Evolutionary conservation across 1,139 yeast genomes (phyloP).

Genomic region (Debaryomycetaceae sp.): DNA sequence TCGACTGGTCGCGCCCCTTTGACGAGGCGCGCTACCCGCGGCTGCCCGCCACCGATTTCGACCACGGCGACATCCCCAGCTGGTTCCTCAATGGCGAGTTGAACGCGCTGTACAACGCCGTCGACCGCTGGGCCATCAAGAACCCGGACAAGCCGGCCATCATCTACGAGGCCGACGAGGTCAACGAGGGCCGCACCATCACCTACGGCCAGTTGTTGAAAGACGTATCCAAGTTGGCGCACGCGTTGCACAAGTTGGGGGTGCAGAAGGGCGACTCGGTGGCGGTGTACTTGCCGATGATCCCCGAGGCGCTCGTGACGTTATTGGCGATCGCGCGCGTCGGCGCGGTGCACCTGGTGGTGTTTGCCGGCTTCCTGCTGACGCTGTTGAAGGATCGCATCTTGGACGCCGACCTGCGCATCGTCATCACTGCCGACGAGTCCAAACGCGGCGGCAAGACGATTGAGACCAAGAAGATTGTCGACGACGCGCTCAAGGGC

Average conservation of each 20-base stretch:
- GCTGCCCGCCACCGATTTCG: conserved; percentile 46
- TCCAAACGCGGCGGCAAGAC: conserved; percentile 80
- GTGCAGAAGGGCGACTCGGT: conserved; percentile 81
- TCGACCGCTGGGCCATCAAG: conserved; percentile 73
- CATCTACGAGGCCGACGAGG: conserved; percentile 77
- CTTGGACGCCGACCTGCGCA: conserved; percentile 67
- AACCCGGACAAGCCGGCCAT: conserved; percentile 74
- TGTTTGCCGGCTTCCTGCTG: conserved; percentile 79
- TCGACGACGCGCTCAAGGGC: conserved; percentile 71
- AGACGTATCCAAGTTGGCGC: conserved; percentile 67
- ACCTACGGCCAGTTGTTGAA: conserved; percentile 70
- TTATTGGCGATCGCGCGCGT: conserved; percentile 70
- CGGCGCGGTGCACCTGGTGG: conserved; percentile 81
- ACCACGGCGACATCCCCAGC: conserved; percentile 63
- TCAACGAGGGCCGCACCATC: conserved; percentile 55
- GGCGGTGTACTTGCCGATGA: conserved; percentile 84
- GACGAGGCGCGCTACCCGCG: conserved; percentile 54
- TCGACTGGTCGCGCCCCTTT: conserved; percentile 65
- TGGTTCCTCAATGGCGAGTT: conserved; percentile 78
- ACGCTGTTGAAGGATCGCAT: conserved; percentile 75
- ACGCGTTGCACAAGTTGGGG: conserved; percentile 60
- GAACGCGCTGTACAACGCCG: conserved; percentile 74
- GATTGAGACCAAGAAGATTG: conserved; percentile 77
- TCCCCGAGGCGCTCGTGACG: conserved; percentile 74
- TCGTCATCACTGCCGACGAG: conserved; percentile 78